These are phyloP conservation scores for Bruguiera gymnorhiza DNA, from an alignment of 345 rosid species.

Conservation along the genomic window DNA sequence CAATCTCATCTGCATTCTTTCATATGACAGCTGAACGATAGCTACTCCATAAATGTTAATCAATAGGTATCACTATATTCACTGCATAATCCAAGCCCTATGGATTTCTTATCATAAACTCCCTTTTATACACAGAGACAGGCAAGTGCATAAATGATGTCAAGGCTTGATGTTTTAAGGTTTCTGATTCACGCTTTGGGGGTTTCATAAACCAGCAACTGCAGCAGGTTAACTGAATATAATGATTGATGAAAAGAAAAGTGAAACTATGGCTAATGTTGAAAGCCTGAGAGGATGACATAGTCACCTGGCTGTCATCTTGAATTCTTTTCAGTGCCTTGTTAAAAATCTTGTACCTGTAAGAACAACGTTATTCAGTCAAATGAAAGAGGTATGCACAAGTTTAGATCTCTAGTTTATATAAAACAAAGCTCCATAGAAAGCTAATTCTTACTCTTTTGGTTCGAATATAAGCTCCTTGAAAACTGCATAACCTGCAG, in stretches of 20 bases:
- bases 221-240: not conserved
- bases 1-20: no score
- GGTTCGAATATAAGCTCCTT: constrained; percentile 93
- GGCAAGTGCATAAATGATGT: no score
- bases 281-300: not conserved
- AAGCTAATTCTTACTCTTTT: constrained; percentile 62
- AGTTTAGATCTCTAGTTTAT: constrained; percentile 9
- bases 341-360: constrained; percentile 81
- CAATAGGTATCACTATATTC: no score
- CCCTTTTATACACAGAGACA: no score
- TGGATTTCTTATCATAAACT: no score
- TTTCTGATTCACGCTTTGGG: no score
- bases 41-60: no score
- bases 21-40: no score
- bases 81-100: no score
- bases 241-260: not conserved
- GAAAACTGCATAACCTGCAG: constrained; percentile 85
- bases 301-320: constrained; percentile 83
- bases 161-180: no score
- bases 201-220: no score
- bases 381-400: constrained; percentile 1
- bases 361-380: constrained; percentile 17
- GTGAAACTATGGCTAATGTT: no score
- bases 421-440: not conserved
- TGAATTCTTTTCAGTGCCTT: constrained; percentile 85